Evolutionary conservation across 2,329 filamentous ascomycete species (phyloP).

Genomic region (Colletotrichum karsti): DNA sequence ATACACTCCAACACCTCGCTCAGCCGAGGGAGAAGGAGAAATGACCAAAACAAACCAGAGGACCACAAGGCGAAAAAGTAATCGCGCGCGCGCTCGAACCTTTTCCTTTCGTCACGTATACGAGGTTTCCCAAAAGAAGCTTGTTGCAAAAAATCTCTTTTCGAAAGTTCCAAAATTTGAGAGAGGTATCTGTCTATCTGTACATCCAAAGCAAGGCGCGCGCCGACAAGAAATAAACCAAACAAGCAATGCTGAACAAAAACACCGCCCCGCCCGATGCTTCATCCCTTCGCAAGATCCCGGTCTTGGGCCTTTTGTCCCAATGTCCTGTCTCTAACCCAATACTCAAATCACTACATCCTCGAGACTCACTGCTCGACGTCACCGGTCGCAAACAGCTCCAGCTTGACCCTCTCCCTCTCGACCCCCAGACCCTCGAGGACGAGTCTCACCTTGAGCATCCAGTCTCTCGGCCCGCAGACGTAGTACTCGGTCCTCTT

Average conservation of each 20-base stretch:
- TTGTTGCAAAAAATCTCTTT: neutral
- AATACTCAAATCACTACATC: neutral
- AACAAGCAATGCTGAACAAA: neutral
- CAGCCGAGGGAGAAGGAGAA: neutral
- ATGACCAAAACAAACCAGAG: neutral
- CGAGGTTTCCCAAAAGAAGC: neutral
- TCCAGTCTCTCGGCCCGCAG: slow-evolving; percentile 77
- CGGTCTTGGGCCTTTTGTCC: neutral
- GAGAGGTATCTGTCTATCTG: slow-evolving; percentile 23
- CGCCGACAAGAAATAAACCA: neutral
- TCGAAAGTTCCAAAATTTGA: neutral
- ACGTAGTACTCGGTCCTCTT: slow-evolving; percentile 71
- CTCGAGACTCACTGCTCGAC: slow-evolving; percentile 30
- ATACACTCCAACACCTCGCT: neutral
- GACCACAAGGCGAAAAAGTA: slow-evolving; percentile 8
- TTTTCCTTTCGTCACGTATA: neutral
- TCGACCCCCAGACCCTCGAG: slow-evolving; percentile 65
- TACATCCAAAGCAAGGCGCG: slow-evolving; percentile 1
- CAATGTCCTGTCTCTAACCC: neutral
- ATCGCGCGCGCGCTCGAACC: neutral
- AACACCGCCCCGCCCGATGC: neutral
- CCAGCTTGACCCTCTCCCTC: slow-evolving; percentile 68
- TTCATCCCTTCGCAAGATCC: slow-evolving; percentile 24
- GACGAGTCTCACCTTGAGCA: slow-evolving; percentile 65
- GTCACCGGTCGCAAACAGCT: slow-evolving; percentile 72